These are phyloP conservation scores for Oryza officinalis DNA, from an alignment of 176 grass and related monocot genomes.

Conservation along the genomic window DNA sequence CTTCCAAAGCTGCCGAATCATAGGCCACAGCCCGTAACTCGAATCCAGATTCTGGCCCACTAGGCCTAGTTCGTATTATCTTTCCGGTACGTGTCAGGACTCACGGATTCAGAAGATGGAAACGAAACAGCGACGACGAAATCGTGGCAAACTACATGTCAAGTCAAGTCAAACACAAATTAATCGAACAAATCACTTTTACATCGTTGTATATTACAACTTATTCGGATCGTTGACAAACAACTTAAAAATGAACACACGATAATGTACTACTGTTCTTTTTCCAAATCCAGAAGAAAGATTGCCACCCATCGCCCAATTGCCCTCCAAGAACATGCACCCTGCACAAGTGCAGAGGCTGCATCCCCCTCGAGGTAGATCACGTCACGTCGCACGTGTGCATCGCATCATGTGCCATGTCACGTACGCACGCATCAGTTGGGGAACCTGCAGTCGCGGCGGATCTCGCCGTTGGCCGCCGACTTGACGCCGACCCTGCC, in stretches of 20 bases:
- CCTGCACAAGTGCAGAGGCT: not conserved
- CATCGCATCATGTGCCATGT: not conserved
- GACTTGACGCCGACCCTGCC: conserved; percentile 54
- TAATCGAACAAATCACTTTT: not conserved
- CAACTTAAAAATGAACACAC: not conserved
- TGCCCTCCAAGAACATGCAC: not conserved
- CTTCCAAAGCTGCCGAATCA: not conserved
- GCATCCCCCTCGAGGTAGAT: not conserved
- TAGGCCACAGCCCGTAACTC: too few species aligned
- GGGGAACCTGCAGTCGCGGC: conserved; percentile 50
- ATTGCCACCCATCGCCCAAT: not conserved
- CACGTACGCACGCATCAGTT: conserved; percentile 23
- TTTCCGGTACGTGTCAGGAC: not conserved
- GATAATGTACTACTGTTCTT: not conserved
- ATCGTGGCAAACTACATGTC: not conserved
- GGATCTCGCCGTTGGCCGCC: conserved; percentile 52
- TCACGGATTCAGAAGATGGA: not conserved
- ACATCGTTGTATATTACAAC: not conserved
- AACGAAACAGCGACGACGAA: not conserved
- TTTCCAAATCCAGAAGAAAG: not conserved
- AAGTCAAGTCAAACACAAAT: not conserved
- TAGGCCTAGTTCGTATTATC: not conserved
- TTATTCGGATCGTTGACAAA: not conserved
- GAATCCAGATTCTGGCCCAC: too few species aligned
- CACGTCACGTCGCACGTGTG: not conserved